Percentiles rank a stretch among this genome's conserved stretches.
These are phyloP conservation scores for Cudoniella acicularis DNA, from an alignment of 495 filamentous ascomycete species.

Conservation along the genomic window DNA sequence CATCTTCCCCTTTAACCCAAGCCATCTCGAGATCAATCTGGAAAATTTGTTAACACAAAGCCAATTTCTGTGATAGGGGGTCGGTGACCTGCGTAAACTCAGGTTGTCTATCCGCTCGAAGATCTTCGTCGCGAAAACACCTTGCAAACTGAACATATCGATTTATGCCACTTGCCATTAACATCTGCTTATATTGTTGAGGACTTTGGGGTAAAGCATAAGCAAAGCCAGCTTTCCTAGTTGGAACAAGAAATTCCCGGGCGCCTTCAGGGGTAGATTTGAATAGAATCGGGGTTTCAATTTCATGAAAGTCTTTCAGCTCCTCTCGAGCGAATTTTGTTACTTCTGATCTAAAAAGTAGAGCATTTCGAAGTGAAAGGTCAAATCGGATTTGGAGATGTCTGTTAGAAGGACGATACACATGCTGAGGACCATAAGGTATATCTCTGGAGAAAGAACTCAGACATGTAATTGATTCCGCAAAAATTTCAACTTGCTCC, in stretches of 20 bases:
- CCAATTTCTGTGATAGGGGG: not conserved
- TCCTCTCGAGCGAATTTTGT: conserved; percentile 47
- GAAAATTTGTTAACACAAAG: not conserved
- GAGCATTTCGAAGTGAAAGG: conserved; percentile 54
- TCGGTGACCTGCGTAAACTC: conserved; percentile 85
- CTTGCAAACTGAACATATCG: conserved; percentile 89
- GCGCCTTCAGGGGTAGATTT: conserved; percentile 97
- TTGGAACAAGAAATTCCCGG: conserved; percentile 92
- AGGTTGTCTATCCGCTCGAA: conserved; percentile 88
- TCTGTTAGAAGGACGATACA: conserved; percentile 68
- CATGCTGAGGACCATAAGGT: conserved; percentile 64
- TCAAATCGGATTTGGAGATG: conserved; percentile 83
- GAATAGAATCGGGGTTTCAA: conserved; percentile 92
- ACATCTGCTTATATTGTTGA: conserved; percentile 97
- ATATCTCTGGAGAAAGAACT: conserved; percentile 77
- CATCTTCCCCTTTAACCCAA: conserved; percentile 69
- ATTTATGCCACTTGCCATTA: conserved; percentile 84
- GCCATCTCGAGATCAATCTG: conserved; percentile 91
- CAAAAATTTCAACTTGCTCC: conserved; percentile 49
- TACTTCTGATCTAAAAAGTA: conserved; percentile 53
- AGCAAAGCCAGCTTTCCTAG: conserved; percentile 62
- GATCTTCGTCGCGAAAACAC: conserved; percentile 95
- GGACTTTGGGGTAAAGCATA: conserved; percentile 96
- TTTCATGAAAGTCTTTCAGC: conserved; percentile 64
- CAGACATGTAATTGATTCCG: conserved; percentile 60